Evolutionary conservation across 768 basidiomycete genomes (phyloP), one percentile per base, ranked within the genome.

Genomic region (Ramaria sp.): DNA sequence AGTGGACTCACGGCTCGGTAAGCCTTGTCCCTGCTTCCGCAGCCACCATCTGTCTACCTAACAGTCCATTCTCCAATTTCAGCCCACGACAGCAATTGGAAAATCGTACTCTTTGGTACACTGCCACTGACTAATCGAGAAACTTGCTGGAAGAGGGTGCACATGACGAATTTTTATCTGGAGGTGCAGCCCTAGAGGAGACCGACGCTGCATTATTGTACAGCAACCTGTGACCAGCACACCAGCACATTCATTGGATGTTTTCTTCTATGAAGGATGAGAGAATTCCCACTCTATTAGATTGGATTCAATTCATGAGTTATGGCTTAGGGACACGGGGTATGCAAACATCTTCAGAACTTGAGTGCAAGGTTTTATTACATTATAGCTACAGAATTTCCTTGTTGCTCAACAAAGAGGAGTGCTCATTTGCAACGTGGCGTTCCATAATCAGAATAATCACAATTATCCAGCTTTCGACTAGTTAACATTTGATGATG

Each of bases 381-480:
- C 60, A 4, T 1, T 24, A 15, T 54, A 89, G 88, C 61, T 90
- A 39, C 77, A 82, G 61, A 83, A 83, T 64, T 90, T 88, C 64
- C 67, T 90, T 1, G 78, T 84, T 62, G 80, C 75, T 12, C 72
- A 80, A 57, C 80, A 88, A 69, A 78, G 85, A 53, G 88, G 88
- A 7, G 88, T 87, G n/a, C 70, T 90, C 41, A 69, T 91, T 48
- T 68, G 78, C 13, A 91, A 90, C 63, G 87, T 80, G 9, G 78
- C 78, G 56, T 88, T 77, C 67, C 75, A 77, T 41, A 70, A 77
- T 10, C 66, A 71, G 15, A 71, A 78, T 30, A 69, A 73, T 38
- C 82, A 82, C 0, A 72, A 74, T 41, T 79, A 84, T 58, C 85
- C 85, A 34, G 82, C 81, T 2, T 84, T 89, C 62, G 88, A 91